Conservation (phyloP, 257 asterid genomes). For the Paulownia fortunei region DNA sequence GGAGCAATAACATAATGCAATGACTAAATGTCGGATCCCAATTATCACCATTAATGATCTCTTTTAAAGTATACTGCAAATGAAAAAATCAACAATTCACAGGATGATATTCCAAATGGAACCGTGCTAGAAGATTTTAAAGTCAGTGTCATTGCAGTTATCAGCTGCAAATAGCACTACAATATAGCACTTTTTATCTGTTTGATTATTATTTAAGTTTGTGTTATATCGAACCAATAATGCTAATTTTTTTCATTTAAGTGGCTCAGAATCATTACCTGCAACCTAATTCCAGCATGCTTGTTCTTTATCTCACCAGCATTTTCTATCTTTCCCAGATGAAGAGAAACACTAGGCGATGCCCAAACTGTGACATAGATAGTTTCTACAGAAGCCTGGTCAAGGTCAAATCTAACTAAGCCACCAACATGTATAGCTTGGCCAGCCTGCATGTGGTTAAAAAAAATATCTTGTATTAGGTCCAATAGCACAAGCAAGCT, state of each 20-base stretch:
- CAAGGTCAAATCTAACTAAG: conserved; percentile 77
- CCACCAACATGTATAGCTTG: conserved; percentile 87
- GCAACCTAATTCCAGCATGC: conserved; percentile 85
- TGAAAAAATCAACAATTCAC: conserved; percentile 5
- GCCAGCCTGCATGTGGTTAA: conserved; percentile 69
- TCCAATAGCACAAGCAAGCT: neutral
- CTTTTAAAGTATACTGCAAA: neutral
- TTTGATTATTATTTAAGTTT: neutral
- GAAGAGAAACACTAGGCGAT: conserved; percentile 79
- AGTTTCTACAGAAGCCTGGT: conserved; percentile 76
- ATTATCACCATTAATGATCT: neutral
- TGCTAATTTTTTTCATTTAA: neutral
- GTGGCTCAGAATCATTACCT: conserved; percentile 56
- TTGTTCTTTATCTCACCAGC: conserved; percentile 80
- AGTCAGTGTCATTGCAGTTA: neutral
- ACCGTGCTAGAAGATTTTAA: neutral
- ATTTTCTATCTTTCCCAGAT: conserved; percentile 85
- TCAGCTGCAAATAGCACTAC: neutral
- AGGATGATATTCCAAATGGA: neutral
- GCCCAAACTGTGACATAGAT: conserved; percentile 85
- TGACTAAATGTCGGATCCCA: neutral
- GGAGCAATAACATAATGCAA: neutral
- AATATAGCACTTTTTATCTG: conserved; percentile 4
- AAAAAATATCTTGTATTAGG: conserved; percentile 12
- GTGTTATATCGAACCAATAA: neutral